These are phyloP conservation scores for Achaetomiella virescens DNA, from an alignment of 495 filamentous ascomycete genomes.

Conservation along the genomic window DNA sequence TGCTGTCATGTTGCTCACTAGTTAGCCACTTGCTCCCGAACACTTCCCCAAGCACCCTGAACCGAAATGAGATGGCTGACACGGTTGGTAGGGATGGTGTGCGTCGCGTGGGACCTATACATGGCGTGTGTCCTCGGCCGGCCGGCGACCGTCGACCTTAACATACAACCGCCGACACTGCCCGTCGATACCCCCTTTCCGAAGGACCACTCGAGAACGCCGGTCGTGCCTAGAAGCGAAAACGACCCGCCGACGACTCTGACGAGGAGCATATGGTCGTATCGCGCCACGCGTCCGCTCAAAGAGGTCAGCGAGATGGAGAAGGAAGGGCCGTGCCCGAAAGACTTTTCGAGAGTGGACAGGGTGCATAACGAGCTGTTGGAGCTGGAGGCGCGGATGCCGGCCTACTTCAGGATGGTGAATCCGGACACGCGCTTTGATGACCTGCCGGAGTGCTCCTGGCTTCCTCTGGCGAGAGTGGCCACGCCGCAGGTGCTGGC, in stretches of 20 bases:
- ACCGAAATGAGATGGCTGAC: too few relatives aligned
- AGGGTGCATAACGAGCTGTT: conserved; percentile 46
- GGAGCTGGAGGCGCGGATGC: conserved; percentile 41
- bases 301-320: conserved; percentile 41
- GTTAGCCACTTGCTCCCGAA: too few relatives aligned
- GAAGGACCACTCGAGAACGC: conserved; percentile 28
- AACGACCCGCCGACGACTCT: conserved; percentile 40
- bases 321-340: conserved; percentile 45
- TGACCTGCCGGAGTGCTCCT: conserved; percentile 41
- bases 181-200: conserved; percentile 36
- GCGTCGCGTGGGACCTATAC: conserved; percentile 54
- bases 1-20: too few relatives aligned
- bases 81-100: too few relatives aligned
- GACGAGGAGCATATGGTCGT: conserved; percentile 35
- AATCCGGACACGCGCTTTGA: conserved; percentile 54
- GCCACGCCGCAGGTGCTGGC: conserved; percentile 41
- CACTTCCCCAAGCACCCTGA: too few relatives aligned
- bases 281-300: conserved; percentile 29
- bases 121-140: conserved; percentile 54
- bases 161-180: conserved; percentile 33
- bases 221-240: conserved; percentile 29
- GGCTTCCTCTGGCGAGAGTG: conserved; percentile 45
- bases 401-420: conserved; percentile 45
- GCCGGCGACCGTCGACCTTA: conserved; percentile 48
- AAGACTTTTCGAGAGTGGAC: conserved; percentile 49